Conservation (phyloP, 2,329 filamentous ascomycete species). For the Aspergillus niger region DNA sequence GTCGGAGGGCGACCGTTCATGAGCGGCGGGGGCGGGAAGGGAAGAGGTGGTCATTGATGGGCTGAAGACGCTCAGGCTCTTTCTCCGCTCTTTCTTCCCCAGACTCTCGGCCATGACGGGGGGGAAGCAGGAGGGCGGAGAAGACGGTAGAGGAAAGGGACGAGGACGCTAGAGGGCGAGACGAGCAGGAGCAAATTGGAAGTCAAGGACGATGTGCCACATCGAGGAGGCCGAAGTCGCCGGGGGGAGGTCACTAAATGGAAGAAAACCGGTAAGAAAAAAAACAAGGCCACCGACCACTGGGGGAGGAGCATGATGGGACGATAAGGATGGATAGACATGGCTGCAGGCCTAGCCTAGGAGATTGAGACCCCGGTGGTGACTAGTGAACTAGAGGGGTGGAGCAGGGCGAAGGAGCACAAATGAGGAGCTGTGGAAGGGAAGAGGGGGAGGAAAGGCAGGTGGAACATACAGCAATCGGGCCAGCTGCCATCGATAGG, state of each 20-base stretch:
- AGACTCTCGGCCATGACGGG: constrained; percentile 35
- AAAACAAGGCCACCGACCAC: constrained; percentile 11
- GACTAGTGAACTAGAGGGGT: constrained; percentile 20
- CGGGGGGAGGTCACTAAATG: constrained; percentile 26
- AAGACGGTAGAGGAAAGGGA: constrained; percentile 8
- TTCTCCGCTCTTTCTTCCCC: constrained; percentile 39
- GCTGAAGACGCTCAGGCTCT: constrained; percentile 38
- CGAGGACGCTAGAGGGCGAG: constrained; percentile 5
- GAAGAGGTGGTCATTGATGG: constrained; percentile 30
- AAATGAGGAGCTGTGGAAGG: constrained; percentile 27
- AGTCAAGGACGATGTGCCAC: constrained; percentile 24
- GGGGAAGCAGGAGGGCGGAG: constrained; percentile 13
- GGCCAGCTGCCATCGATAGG: constrained; percentile 38
- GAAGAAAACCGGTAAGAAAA: constrained; percentile 5
- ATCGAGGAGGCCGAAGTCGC: constrained; percentile 33
- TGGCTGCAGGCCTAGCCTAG: constrained; percentile 22
- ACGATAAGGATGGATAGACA: constrained; percentile 18
- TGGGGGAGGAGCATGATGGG: constrained; percentile 13
- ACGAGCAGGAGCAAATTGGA: constrained; percentile 1
- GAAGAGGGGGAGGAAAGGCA: constrained; percentile 15
- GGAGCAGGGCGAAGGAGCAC: constrained; percentile 22
- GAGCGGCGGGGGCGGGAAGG: constrained; percentile 25
- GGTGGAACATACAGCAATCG: constrained; percentile 31
- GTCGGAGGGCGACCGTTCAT: constrained; percentile 42
- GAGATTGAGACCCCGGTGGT: constrained; percentile 19